Conservation (phyloP, 768 basidiomycete species). For the Suillus spraguei region DNA sequence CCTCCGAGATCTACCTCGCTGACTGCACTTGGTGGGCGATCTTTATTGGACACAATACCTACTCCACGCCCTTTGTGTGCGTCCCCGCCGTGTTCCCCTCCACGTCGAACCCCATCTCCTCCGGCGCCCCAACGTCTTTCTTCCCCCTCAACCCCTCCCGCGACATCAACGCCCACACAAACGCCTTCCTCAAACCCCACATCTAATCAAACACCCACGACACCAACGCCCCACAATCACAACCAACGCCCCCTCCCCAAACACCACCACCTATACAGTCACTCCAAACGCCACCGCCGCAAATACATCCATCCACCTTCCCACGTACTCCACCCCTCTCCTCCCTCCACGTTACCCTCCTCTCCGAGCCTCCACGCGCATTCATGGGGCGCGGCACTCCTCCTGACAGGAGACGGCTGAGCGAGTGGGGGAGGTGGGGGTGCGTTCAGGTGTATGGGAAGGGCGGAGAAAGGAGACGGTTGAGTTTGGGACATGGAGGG, state of each 20-base stretch:
- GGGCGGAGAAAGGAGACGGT: not conserved
- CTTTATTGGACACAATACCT: not conserved
- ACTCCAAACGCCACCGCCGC: not conserved
- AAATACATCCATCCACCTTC: conserved; percentile 15
- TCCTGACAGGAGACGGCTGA: conserved; percentile 30
- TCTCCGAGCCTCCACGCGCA: conserved; percentile 35
- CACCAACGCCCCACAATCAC: not conserved
- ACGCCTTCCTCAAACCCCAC: not conserved
- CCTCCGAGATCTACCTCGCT: not conserved
- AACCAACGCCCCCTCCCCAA: not conserved
- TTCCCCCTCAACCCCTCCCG: not conserved
- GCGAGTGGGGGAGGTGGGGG: conserved; percentile 31
- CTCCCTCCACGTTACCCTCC: conserved; percentile 33
- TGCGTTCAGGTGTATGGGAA: not conserved
- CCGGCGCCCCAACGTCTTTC: not conserved
- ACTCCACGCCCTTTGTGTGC: not conserved
- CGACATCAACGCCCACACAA: not conserved
- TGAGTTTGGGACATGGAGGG: not conserved
- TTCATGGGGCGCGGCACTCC: conserved; percentile 38
- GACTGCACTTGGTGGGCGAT: not conserved
- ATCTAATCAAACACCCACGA: not conserved
- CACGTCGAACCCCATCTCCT: not conserved
- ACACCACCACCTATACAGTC: conserved; percentile 6
- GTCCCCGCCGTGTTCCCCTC: not conserved
- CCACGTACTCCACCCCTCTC: conserved; percentile 25